Evolutionary conservation across 202 grass and related monocot genomes (phyloP).

Genomic region (Sporobolus alterniflorus): DNA sequence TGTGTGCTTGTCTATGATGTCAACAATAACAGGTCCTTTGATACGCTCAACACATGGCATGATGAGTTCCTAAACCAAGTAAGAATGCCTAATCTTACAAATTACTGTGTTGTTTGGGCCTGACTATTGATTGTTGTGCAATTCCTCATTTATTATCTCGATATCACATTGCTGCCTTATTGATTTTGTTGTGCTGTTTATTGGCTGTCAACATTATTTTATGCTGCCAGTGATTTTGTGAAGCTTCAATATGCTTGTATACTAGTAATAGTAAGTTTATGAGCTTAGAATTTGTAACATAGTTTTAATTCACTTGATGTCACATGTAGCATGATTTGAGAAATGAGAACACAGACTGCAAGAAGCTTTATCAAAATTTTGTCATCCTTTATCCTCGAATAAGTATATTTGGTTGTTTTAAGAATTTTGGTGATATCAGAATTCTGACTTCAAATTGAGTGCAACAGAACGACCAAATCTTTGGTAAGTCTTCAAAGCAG

Average conservation of each 20-base stretch:
- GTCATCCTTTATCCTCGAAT: background rate
- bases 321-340: background rate
- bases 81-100: slow-evolving; percentile 13
- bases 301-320: background rate
- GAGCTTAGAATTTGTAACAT: background rate
- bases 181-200: background rate
- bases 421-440: background rate
- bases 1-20: slow-evolving; percentile 99
- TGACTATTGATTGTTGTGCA: background rate
- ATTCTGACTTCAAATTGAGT: background rate
- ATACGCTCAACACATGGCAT: slow-evolving; percentile 95
- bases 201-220: slow-evolving; percentile 35
- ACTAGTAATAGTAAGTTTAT: background rate
- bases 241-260: slow-evolving; percentile 24
- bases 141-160: slow-evolving; percentile 11
- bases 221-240: background rate
- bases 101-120: slow-evolving; percentile 24
- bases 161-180: slow-evolving; percentile 26
- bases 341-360: background rate
- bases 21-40: slow-evolving; percentile 86
- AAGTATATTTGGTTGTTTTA: slow-evolving; percentile 20
- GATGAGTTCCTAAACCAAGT: slow-evolving; percentile 98
- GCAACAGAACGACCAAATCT: background rate
- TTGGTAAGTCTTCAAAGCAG: background rate
- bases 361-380: background rate